A percentile compares a stretch with the other conserved stretches of the same genome.
Evolutionary conservation across 179 eudicot genomes (phyloP).

Genomic region (Carnegiea gigantea): DNA sequence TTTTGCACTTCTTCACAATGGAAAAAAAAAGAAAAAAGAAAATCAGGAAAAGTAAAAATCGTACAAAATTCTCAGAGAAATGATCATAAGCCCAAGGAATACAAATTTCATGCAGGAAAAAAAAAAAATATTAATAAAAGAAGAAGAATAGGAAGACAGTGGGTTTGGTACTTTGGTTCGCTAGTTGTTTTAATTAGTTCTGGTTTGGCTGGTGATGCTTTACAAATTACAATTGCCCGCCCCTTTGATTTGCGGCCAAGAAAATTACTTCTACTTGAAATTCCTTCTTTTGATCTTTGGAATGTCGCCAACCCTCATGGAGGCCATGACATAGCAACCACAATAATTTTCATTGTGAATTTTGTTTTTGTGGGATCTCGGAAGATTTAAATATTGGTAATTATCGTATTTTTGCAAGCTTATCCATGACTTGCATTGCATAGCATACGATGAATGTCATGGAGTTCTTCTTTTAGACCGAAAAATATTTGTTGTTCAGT

Average conservation of each 20-base stretch:
- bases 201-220: slow-evolving; percentile 12
- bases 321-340: too few species aligned
- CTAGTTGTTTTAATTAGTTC: slow-evolving; percentile 5
- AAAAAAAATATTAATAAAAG: not conserved
- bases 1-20: not conserved
- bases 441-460: not conserved
- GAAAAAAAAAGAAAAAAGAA: not conserved
- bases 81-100: not conserved
- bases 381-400: too few species aligned
- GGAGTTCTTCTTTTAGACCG: too few species aligned
- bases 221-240: not conserved
- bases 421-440: too few species aligned
- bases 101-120: not conserved
- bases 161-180: not conserved
- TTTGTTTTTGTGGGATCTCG: too few species aligned
- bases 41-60: not conserved
- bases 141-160: not conserved
- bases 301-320: too few species aligned
- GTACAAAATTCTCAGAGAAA: not conserved
- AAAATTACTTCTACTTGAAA: not conserved
- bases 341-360: too few species aligned
- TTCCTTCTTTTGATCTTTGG: not conserved
- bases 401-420: too few species aligned
- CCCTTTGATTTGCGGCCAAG: not conserved
- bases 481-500: too few species aligned